These are phyloP conservation scores for Leucocoprinus sp. DNA, from an alignment of 768 basidiomycete species.

Conservation along the genomic window DNA sequence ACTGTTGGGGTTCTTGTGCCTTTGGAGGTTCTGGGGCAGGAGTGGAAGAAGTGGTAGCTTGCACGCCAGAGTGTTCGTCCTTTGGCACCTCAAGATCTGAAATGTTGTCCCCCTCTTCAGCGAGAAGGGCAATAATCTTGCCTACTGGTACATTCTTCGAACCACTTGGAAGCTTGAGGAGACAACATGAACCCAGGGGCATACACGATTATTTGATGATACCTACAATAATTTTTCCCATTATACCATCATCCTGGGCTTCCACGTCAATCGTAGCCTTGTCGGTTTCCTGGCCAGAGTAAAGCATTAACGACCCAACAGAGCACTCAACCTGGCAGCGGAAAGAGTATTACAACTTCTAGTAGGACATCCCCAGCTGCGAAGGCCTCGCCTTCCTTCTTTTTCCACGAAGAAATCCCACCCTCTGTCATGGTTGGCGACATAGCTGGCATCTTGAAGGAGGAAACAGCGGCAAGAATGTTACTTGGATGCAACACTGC, in stretches of 20 bases:
- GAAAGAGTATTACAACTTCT: conserved; percentile 67
- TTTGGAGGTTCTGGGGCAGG: conserved; percentile 23
- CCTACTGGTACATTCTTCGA: conserved; percentile 83
- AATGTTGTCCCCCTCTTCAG: conserved; percentile 94
- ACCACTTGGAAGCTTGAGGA: conserved; percentile 46
- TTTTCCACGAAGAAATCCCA: conserved; percentile 87
- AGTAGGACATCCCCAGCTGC: conserved; percentile 76
- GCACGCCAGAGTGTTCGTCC: conserved; percentile 24
- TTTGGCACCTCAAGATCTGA: conserved; percentile 67
- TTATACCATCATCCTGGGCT: conserved; percentile 91
- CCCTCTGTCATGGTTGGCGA: conserved; percentile 97
- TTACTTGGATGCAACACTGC: conserved; percentile 15
- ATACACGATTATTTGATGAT: neutral
- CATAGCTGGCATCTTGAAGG: conserved; percentile 81
- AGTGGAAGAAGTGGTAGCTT: conserved; percentile 21
- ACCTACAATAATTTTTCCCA: conserved; percentile 88
- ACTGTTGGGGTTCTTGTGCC: conserved; percentile 21
- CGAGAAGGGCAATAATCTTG: conserved; percentile 82
- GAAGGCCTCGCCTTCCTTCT: conserved; percentile 76
- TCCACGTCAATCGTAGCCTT: conserved; percentile 98
- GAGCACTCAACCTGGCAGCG: conserved; percentile 2
- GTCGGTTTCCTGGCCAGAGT: conserved; percentile 67
- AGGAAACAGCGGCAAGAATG: conserved; percentile 12
- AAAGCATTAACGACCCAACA: conserved; percentile 1
- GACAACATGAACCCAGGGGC: neutral